These are phyloP conservation scores for Brassica incana DNA, from an alignment of 345 rosid species.

Conservation along the genomic window DNA sequence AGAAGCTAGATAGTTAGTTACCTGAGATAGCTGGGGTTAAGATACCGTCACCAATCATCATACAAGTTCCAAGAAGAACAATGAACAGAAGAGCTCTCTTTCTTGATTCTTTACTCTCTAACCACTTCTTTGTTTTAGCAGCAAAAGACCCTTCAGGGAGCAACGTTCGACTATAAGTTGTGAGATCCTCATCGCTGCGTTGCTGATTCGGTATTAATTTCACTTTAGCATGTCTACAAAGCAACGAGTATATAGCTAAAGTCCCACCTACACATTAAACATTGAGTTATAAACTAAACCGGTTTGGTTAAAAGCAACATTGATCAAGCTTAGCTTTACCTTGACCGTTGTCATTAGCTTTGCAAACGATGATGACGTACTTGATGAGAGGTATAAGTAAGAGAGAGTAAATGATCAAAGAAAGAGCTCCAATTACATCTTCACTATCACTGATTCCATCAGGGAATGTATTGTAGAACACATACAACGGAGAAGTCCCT, in stretches of 20 bases:
- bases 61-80: too few relatives aligned
- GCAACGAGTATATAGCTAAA: constrained; percentile 87
- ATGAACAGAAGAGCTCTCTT: too few relatives aligned
- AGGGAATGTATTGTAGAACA: constrained; percentile 75
- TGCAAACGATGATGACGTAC: constrained; percentile 72
- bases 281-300: not conserved
- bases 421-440: constrained; percentile 74
- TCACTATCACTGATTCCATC: constrained; percentile 49
- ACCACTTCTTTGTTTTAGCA: too few relatives aligned
- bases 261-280: not conserved
- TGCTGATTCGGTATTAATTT: constrained; percentile 87
- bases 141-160: constrained; percentile 78
- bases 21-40: too few relatives aligned
- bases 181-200: constrained; percentile 87
- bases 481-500: constrained; percentile 78
- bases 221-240: constrained; percentile 93
- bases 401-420: constrained; percentile 71
- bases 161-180: constrained; percentile 83
- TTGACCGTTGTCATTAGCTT: constrained; percentile 75
- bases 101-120: too few relatives aligned
- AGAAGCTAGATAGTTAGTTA: too few relatives aligned
- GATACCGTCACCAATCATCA: too few relatives aligned
- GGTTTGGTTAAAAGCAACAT: not conserved
- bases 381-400: constrained; percentile 75
- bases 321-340: constrained; percentile 32